Evolutionary conservation across 176 grass and related monocot species (phyloP).

Genomic region (Melocanna baccifera): DNA sequence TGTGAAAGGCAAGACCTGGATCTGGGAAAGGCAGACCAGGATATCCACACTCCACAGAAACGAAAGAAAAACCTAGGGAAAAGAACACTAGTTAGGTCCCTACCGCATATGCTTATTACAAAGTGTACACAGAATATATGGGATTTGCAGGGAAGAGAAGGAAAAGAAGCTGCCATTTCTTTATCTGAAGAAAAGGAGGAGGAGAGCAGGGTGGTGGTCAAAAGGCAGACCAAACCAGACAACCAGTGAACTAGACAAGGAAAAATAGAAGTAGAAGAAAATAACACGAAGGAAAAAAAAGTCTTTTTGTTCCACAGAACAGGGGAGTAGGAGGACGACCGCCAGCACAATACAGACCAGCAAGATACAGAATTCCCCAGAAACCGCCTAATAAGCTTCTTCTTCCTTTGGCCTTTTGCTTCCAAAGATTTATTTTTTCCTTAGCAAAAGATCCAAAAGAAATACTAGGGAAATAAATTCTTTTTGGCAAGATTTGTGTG

Average conservation of each 20-base stretch:
- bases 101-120: not conserved
- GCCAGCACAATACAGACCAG: not conserved
- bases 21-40: conserved; percentile 36
- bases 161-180: not conserved
- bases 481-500: conserved; percentile 39
- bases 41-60: conserved; percentile 38
- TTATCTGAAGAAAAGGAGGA: conserved; percentile 18
- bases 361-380: conserved; percentile 16
- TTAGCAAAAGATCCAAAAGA: conserved; percentile 22
- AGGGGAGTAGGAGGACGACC: not conserved
- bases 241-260: conserved; percentile 6
- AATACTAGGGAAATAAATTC: conserved; percentile 15
- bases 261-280: not conserved
- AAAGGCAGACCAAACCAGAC: conserved; percentile 42
- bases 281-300: not conserved
- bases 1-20: not conserved
- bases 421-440: conserved; percentile 16
- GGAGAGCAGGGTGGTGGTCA: conserved; percentile 36
- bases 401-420: not conserved
- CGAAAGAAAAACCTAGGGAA: not conserved
- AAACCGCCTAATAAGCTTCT: conserved; percentile 29
- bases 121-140: not conserved
- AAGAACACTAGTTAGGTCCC: not conserved
- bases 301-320: not conserved
- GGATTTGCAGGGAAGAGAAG: not conserved